Percentiles rank a stretch among this genome's conserved stretches.
phyloP scores from a whole-genome alignment of 257 asterid genomes.

The Solanum ossicruentum region DNA sequence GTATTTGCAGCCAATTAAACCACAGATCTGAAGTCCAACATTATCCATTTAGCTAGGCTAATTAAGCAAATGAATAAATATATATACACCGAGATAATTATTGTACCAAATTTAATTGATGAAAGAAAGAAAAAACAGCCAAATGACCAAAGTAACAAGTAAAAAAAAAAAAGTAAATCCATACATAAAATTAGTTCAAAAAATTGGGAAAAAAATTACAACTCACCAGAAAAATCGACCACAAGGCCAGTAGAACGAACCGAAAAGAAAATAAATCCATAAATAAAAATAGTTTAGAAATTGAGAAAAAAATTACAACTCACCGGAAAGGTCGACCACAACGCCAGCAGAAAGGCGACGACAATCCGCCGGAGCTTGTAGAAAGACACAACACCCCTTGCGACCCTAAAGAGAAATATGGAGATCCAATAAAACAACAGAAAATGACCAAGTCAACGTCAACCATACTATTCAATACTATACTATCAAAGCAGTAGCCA shows the following conservation, averaged over 20 bases:
- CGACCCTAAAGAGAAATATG: neutral
- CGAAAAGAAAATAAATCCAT: neutral
- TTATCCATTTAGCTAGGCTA: neutral
- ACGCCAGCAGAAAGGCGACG: neutral
- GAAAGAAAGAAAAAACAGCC: neutral
- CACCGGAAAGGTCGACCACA: neutral
- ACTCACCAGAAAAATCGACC: neutral
- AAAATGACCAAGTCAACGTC: neutral
- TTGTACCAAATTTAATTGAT: neutral
- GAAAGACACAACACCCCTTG: neutral
- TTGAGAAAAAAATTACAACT: neutral
- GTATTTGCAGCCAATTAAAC: neutral
- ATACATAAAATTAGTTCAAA: neutral
- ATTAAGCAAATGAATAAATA: neutral
- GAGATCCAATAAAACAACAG: neutral
- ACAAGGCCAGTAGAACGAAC: neutral
- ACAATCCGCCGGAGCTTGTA: neutral
- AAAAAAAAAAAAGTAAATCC: neutral
- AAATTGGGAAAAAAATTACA: too few relatives aligned
- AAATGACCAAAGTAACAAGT: neutral
- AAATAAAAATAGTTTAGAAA: neutral
- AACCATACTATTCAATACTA: neutral
- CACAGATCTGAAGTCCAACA: neutral
- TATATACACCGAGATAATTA: too few relatives aligned
- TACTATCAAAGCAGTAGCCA: neutral